Base-by-base conservation (phyloP, 352 stramenopile species). In the Aphanomyces astaci region DNA sequence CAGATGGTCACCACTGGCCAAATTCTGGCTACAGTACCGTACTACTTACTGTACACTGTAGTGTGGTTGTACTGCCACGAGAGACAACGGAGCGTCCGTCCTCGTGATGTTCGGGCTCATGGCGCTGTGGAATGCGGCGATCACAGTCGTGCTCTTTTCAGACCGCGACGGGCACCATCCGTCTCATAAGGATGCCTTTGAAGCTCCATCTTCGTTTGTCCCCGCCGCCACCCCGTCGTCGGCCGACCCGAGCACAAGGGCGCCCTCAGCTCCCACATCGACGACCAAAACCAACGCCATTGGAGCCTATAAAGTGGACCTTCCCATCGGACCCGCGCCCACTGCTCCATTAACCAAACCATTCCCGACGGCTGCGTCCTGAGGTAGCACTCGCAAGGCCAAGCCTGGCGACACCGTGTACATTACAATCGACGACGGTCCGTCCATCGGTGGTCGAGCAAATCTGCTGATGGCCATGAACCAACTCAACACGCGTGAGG, bases 381-480 rank as follows among this genome's bases (percentile, higher is more conserved):
- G 62, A 15, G n/a, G n/a, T 7, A 25, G 13, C n/a, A 19, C 39
- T 13, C 62, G 62, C 19, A 51, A 40, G 24, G 62, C 33, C 51
- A 68, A 68, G 48, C n/a, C 62, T 3, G 43, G 43, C 31, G 62
- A 68, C 13, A 59, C 48, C 48, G 62, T 59, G 24, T 68, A 60
- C 33, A 45, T 68, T 10, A 68, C 62, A 5, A 30, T 68, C 39
- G 62, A 68, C 32, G 62, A 68, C 33, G 62, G 62, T 5, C 62
- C 62, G n/a, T 57, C 62, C 10, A 11, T 24, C 0, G 1, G 24
- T 1, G 62, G 62, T 28, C 46, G 62, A n/a, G 4, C 32, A 9
- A 59, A 59, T 22, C 31, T 68, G 2, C 33, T 68, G 27, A 25
- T 32, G 2, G 62, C 36, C n/a, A 31, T 68, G 27, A 27, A 68